Conservation (phyloP, 306 rosid species). For the Gastrolobium bilobum region DNA sequence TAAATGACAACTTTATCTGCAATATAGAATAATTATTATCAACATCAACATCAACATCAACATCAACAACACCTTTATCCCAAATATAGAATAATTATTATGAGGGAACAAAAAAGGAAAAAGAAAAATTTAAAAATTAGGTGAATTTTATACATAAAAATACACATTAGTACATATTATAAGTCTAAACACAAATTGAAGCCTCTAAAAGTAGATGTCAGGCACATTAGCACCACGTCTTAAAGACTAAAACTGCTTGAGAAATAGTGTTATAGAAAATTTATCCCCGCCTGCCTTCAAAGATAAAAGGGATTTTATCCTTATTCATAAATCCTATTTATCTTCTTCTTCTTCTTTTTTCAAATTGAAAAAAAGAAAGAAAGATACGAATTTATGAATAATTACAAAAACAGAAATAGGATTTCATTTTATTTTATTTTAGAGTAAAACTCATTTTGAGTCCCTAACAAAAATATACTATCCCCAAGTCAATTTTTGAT, state of each 20-base stretch:
- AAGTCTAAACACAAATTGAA: constrained; percentile 38
- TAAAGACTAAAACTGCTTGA: constrained; percentile 14
- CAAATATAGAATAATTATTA: background rate
- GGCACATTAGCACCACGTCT: background rate
- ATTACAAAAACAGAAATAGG: background rate
- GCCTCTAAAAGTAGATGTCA: constrained; percentile 26
- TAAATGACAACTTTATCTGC: constrained; percentile 35
- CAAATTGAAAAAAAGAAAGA: background rate
- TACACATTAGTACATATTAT: background rate
- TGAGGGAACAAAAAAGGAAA: background rate
- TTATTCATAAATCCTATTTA: no score
- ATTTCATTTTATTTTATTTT: background rate
- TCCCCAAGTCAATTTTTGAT: no score
- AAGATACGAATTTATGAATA: background rate
- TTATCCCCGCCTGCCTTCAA: background rate
- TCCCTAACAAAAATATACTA: no score
- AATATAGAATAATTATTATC: constrained; percentile 15
- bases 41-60: no score
- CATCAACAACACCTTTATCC: no score
- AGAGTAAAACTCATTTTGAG: no score
- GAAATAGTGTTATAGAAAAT: constrained; percentile 7
- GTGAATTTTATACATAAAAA: background rate
- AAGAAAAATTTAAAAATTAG: background rate
- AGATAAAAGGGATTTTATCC: background rate
- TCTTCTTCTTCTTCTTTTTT: no score